Percentiles rank a stretch among this genome's conserved stretches.
These are phyloP conservation scores for Epicoccum sorghinum DNA, from an alignment of 2,329 filamentous ascomycete genomes.

Conservation along the genomic window DNA sequence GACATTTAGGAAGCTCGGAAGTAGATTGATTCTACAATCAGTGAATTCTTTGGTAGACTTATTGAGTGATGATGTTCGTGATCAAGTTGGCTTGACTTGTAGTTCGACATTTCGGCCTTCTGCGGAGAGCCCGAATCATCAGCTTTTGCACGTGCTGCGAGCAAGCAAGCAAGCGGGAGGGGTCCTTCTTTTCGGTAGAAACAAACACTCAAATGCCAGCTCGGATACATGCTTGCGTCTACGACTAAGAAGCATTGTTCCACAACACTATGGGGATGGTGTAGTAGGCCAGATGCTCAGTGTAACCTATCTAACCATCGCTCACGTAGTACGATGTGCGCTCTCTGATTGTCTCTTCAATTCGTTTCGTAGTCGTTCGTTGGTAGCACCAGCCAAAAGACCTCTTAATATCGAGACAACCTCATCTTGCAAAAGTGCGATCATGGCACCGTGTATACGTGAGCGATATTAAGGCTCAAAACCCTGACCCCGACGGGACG, in stretches of 20 bases:
- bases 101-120: background rate
- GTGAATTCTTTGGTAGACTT: background rate
- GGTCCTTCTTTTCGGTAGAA: too few species aligned
- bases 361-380: background rate
- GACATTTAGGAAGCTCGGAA: background rate
- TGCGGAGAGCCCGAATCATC: slow-evolving; percentile 14
- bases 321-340: background rate
- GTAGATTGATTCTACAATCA: background rate
- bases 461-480: background rate
- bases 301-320: slow-evolving; percentile 3
- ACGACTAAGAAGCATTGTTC: background rate
- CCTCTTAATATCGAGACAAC: background rate
- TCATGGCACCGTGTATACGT: background rate
- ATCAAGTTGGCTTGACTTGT: background rate
- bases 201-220: background rate
- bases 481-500: background rate
- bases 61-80: background rate
- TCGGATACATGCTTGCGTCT: background rate
- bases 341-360: background rate
- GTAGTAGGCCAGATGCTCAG: slow-evolving; percentile 6
- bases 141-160: background rate
- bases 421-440: background rate
- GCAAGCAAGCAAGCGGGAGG: background rate
- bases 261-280: background rate
- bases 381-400: background rate